A percentile compares a stretch with the other conserved stretches of the same genome.
Conservation (phyloP, 1,284 basidiomycete genomes). For the Rhizopogon parksii region DNA sequence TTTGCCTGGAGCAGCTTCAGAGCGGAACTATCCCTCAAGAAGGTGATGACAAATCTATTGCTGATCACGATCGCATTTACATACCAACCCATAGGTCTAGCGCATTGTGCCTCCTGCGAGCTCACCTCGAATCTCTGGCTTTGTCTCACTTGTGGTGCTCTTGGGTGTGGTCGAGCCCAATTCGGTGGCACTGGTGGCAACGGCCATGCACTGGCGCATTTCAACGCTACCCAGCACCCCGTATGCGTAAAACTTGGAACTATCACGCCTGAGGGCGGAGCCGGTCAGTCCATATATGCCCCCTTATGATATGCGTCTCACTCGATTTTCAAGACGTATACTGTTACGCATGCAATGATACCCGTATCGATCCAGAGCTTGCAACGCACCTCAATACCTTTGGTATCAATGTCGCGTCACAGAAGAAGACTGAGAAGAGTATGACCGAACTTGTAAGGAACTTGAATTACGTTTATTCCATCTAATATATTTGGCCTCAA, state of each 20-base stretch:
- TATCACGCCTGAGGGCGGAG: conserved; percentile 91
- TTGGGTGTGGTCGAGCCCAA: conserved; percentile 88
- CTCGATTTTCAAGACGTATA: conserved; percentile 66
- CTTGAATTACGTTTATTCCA: not conserved
- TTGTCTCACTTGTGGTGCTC: conserved; percentile 89
- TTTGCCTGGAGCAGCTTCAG: conserved; percentile 64
- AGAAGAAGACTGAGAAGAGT: conserved; percentile 93
- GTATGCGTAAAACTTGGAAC: conserved; percentile 94
- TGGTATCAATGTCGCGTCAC: conserved; percentile 80
- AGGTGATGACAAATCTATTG: conserved; percentile 26
- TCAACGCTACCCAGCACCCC: conserved; percentile 67
- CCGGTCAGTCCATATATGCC: conserved; percentile 44
- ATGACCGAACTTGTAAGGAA: conserved; percentile 85
- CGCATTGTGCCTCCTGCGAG: conserved; percentile 73
- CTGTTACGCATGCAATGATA: conserved; percentile 91
- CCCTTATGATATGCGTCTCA: conserved; percentile 1
- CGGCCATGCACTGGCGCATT: conserved; percentile 86
- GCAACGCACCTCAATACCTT: conserved; percentile 73
- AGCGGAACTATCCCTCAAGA: conserved; percentile 48
- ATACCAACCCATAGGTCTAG: conserved; percentile 47
- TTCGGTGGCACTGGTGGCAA: conserved; percentile 86
- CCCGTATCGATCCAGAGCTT: conserved; percentile 76
- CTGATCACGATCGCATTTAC: conserved; percentile 7
- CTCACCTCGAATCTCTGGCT: conserved; percentile 92
- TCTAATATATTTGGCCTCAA: not conserved